phyloP scores from a whole-genome alignment of 208 protist species.

The Angomonas ambiguus region DNA sequence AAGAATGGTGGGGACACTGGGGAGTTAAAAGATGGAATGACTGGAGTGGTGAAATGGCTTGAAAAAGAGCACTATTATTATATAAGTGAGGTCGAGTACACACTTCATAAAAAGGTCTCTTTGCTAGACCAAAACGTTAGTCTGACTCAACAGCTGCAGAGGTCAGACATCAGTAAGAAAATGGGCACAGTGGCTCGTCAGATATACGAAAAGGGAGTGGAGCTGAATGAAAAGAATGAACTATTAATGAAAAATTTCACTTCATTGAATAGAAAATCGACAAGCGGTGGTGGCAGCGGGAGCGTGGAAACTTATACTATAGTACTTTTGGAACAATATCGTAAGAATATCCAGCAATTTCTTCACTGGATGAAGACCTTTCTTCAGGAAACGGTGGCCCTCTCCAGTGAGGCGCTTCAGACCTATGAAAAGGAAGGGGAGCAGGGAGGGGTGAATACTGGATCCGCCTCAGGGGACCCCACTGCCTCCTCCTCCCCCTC shows the following conservation, averaged over 20 bases:
- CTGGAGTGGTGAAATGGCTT: not conserved
- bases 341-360: not conserved
- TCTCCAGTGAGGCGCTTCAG: not conserved
- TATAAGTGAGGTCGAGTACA: not conserved
- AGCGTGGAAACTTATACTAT: not conserved
- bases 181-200: not conserved
- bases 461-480: too few species aligned
- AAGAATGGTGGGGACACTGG: not conserved
- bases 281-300: not conserved
- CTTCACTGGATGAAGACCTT: not conserved
- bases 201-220: not conserved
- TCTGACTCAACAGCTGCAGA: not conserved
- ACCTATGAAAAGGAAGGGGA: not conserved
- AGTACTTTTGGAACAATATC: not conserved
- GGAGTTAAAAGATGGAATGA: not conserved
- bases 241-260: not conserved
- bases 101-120: not conserved
- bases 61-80: constrained; percentile 2
- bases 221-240: not conserved
- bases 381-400: not conserved
- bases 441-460: not conserved
- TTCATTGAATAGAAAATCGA: not conserved
- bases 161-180: not conserved
- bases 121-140: not conserved
- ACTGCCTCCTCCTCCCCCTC: too few species aligned